Evolutionary conservation across 345 rosid genomes (phyloP).

Genomic region (Gossypium rotundifolium): DNA sequence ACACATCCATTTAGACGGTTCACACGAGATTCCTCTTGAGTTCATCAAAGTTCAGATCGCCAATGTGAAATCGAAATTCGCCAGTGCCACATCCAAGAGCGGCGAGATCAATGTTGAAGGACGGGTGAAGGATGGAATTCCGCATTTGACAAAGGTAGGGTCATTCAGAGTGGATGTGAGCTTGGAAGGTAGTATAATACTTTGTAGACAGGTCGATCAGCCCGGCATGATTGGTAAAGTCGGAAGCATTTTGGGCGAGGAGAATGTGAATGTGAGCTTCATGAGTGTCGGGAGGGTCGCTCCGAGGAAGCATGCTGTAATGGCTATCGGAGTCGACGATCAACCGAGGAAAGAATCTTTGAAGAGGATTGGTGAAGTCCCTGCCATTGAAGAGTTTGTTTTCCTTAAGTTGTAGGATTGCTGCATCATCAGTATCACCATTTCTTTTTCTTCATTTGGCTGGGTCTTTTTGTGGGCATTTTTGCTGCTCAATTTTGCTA

Average conservation of each 20-base stretch:
- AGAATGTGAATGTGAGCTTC: constrained; percentile 74
- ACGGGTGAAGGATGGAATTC: constrained; percentile 63
- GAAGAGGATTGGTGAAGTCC: constrained; percentile 58
- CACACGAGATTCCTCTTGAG: constrained; percentile 62
- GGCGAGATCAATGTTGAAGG: constrained; percentile 70
- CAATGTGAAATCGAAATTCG: constrained; percentile 63
- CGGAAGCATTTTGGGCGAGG: constrained; percentile 63
- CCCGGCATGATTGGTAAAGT: constrained; percentile 83
- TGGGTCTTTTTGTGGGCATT: background rate
- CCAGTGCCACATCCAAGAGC: constrained; percentile 57
- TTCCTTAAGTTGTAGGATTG: constrained; percentile 52
- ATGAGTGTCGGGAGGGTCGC: constrained; percentile 84
- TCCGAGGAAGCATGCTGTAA: constrained; percentile 67
- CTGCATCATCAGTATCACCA: background rate
- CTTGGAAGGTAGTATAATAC: constrained; percentile 70
- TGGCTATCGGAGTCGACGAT: constrained; percentile 82
- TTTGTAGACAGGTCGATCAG: constrained; percentile 77
- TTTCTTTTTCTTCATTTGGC: background rate
- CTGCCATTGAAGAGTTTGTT: constrained; percentile 66
- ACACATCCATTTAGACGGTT: constrained; percentile 46
- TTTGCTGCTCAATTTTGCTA: constrained; percentile 20
- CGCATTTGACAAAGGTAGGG: constrained; percentile 70
- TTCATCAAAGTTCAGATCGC: constrained; percentile 65
- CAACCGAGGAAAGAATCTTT: constrained; percentile 48
- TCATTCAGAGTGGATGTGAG: constrained; percentile 71